These are phyloP conservation scores for Polytrichum formosum DNA, from an alignment of 225 moss, liverwort and hornwort genomes.

Conservation along the genomic window DNA sequence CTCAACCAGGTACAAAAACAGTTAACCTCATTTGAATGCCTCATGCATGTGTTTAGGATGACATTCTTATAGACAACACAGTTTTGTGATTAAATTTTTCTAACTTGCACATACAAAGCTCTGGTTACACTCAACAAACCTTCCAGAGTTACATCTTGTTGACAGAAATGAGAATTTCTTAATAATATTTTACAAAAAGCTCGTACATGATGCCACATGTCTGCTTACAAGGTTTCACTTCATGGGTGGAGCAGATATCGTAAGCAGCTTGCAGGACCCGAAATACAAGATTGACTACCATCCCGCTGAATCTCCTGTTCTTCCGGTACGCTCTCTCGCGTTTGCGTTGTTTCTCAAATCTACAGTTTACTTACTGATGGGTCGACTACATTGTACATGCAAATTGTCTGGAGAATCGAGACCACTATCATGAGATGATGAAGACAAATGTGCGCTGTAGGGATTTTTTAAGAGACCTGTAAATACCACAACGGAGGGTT, in stretches of 20 bases:
- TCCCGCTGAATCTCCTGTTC: conserved; percentile 62
- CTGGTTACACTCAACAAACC: background rate
- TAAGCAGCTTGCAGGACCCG: conserved; percentile 77
- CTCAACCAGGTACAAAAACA: conserved; percentile 24
- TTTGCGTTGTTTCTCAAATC: too few species aligned
- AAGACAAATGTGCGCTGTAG: too few species aligned
- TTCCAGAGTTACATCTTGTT: background rate
- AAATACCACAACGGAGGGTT: too few species aligned
- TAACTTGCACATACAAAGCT: background rate
- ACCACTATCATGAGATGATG: too few species aligned
- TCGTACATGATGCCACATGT: background rate
- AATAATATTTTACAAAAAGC: background rate
- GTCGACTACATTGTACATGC: too few species aligned
- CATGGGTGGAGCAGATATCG: conserved; percentile 30
- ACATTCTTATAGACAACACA: background rate
- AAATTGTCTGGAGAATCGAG: too few species aligned
- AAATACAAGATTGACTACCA: conserved; percentile 88
- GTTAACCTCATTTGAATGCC: too few species aligned
- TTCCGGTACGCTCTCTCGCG: conserved; percentile 32
- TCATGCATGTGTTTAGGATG: background rate
- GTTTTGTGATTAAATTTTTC: background rate
- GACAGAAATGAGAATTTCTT: background rate
- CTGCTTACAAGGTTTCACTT: background rate
- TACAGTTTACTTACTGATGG: too few species aligned
- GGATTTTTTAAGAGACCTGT: too few species aligned